These are phyloP conservation scores for Ceratobasidium sp. DNA, from an alignment of 1,284 basidiomycete genomes.

Conservation along the genomic window DNA sequence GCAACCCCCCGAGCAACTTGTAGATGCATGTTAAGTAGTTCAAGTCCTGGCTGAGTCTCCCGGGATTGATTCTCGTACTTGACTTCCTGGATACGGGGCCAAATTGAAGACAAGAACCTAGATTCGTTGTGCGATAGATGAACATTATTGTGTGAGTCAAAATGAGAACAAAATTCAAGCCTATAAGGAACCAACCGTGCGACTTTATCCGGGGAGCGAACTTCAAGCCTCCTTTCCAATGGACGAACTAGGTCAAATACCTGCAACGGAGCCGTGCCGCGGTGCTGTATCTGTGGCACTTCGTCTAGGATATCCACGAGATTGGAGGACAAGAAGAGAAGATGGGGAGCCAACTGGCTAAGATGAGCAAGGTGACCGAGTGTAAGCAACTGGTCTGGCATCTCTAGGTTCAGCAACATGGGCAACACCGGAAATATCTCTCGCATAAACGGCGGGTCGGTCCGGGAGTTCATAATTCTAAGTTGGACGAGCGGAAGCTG, in stretches of 20 bases:
- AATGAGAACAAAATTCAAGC: background rate
- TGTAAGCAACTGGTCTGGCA: background rate
- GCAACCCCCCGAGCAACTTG: background rate
- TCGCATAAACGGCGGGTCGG: background rate
- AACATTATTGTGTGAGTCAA: background rate
- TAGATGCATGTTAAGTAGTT: background rate
- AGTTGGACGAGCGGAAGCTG: background rate
- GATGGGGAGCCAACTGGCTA: background rate
- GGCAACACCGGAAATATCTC: background rate
- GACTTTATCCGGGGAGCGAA: background rate
- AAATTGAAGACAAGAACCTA: background rate
- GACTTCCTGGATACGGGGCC: background rate
- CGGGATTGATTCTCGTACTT: background rate
- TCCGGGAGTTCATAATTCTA: background rate
- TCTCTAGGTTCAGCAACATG: background rate
- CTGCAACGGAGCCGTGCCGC: background rate
- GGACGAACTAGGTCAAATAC: background rate
- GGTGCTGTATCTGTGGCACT: background rate
- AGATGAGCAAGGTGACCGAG: background rate
- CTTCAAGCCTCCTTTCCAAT: background rate
- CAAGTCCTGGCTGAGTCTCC: background rate
- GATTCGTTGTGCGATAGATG: too few relatives aligned
- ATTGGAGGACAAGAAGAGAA: background rate
- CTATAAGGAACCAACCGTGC: background rate
- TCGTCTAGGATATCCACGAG: background rate